phyloP scores from a whole-genome alignment of 768 basidiomycete genomes.

The Hebeloma cylindrosporum region DNA sequence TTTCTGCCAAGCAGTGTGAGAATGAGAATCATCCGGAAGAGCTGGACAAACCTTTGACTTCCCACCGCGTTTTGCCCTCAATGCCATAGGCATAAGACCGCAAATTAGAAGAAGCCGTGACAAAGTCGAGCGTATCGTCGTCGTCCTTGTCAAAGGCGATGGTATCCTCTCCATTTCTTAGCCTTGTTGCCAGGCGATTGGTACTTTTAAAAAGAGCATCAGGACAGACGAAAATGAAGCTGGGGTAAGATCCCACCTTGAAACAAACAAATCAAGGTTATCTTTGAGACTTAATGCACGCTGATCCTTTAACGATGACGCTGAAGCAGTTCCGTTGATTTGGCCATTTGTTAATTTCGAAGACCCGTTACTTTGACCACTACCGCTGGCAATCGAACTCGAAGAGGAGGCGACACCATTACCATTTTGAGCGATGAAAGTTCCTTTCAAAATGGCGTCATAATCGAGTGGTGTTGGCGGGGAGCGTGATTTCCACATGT shows the following conservation, averaged over 20 bases:
- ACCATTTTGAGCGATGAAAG: constrained; percentile 47
- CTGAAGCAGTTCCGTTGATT: constrained; percentile 27
- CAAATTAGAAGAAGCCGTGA: constrained; percentile 91
- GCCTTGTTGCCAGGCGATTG: constrained; percentile 70
- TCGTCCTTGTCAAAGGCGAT: constrained; percentile 98
- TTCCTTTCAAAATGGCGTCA: constrained; percentile 65
- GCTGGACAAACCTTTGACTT: constrained; percentile 77
- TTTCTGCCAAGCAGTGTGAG: constrained; percentile 55
- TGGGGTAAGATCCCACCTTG: constrained; percentile 55
- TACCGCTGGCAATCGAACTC: constrained; percentile 29
- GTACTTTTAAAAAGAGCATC: constrained; percentile 50
- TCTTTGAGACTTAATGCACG: constrained; percentile 73
- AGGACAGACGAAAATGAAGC: not conserved
- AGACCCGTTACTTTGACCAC: constrained; percentile 12
- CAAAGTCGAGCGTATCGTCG: constrained; percentile 95
- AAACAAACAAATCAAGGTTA: constrained; percentile 78
- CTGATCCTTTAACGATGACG: constrained; percentile 73
- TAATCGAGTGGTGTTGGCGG: constrained; percentile 85
- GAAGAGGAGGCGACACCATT: constrained; percentile 21
- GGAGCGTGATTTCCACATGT: constrained; percentile 95
- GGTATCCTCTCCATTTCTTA: constrained; percentile 63
- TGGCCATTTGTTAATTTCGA: constrained; percentile 20
- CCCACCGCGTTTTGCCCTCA: constrained; percentile 86
- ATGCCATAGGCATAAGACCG: constrained; percentile 91
- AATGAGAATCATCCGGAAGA: not conserved